Base-by-base conservation (phyloP, 768 basidiomycete species). In the Mycena galopus region DNA sequence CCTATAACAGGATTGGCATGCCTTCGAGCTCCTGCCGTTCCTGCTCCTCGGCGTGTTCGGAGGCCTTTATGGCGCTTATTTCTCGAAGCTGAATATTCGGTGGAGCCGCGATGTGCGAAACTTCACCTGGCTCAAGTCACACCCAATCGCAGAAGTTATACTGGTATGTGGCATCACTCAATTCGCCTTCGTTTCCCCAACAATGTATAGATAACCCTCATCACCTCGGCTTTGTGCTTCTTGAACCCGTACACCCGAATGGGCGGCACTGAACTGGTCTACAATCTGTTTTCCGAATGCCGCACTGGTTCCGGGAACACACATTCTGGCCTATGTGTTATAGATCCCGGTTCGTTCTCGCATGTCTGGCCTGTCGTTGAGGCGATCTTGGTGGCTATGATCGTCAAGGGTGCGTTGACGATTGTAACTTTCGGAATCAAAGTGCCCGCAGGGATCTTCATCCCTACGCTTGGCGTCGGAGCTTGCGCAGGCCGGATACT, bases 261-360 rank as follows among this genome's bases (percentile, higher is more conserved):
- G 94, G 93, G 96, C 63, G 96, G 97, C 4, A 97, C 97, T 2
- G 96, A 99, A 78, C 92, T 98, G 27, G 94, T 99, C 64, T 96
- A 95, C 79, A 92, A 92, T 72, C 90, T 98, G 56, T 96, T 98
- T 78, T 88, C 93, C 0, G 97, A 98, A 83, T 99, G 97, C 77
- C 87, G 85, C 32, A 79, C 85, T 0, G 89, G 87, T 58, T 87
- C 89, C 65, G 77, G 82, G 8, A 86, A 91, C 74, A 86, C 84
- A 21, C 88, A 91, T 65, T 88, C 84, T 3, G 91, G 91, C 0
- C 85, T 98, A 17, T 99, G 97, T 79, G 88, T 93, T 53, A 78
- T 88, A 56, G 84, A 94, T 74, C 90, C 91, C 37, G 85, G 87
- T 37, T 86, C 87, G 37, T 87, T 87, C 63, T 76, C 81, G 29